Conservation (phyloP, 257 asterid genomes). For the Solanum chiquidenum region DNA sequence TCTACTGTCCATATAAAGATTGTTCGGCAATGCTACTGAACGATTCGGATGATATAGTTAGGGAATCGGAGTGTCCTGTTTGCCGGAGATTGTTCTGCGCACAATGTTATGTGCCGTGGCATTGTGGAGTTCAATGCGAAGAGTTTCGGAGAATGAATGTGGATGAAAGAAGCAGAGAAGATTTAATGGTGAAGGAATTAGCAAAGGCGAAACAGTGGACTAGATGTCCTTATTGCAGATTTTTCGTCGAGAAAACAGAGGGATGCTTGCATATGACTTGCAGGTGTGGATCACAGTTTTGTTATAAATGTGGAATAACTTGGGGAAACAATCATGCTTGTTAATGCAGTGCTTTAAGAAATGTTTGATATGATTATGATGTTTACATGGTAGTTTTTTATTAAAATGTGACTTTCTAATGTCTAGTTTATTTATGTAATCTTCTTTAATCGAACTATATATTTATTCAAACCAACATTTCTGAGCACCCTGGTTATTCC, state of each 20-base stretch:
- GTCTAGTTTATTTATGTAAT: too few relatives aligned
- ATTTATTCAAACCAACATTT: too few relatives aligned
- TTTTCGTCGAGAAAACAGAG: constrained; percentile 21
- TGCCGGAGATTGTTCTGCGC: constrained; percentile 42
- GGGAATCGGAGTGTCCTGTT: constrained; percentile 35
- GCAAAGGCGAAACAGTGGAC: constrained; percentile 33
- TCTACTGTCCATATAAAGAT: constrained; percentile 41
- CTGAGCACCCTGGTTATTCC: too few relatives aligned
- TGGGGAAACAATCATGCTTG: background rate
- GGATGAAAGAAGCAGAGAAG: constrained; percentile 29
- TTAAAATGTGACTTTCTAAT: too few relatives aligned
- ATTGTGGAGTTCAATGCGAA: constrained; percentile 23
- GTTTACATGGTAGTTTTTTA: background rate
- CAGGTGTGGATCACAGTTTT: constrained; percentile 17
- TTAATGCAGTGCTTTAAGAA: background rate
- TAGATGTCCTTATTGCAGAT: constrained; percentile 31
- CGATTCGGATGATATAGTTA: constrained; percentile 13
- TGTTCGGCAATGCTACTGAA: constrained; percentile 41
- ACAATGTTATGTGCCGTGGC: constrained; percentile 42
- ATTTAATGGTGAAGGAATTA: constrained; percentile 26
- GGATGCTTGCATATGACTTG: constrained; percentile 45
- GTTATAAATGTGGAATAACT: background rate
- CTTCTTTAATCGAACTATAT: too few relatives aligned
- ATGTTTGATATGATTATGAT: too few relatives aligned
- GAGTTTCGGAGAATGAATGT: constrained; percentile 13